Evolutionary conservation across 1,284 basidiomycete species (phyloP).

Genomic region (Mycena sp.): DNA sequence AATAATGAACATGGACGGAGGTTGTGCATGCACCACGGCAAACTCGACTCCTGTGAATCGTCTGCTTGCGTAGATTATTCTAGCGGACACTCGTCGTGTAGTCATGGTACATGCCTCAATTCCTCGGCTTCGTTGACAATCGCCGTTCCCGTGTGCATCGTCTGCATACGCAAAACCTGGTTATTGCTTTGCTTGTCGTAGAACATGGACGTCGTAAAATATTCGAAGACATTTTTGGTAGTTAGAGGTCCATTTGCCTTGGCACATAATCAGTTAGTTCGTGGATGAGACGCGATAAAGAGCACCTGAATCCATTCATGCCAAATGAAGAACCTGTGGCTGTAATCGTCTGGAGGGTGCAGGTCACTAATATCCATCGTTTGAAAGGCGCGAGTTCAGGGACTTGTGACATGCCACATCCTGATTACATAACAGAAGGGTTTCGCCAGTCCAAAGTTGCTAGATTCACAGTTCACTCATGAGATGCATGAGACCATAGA

Average conservation of each 20-base stretch:
- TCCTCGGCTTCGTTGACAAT: constrained; percentile 81
- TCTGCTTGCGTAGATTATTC: constrained; percentile 50
- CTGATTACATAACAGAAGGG: no score
- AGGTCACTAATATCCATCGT: constrained; percentile 76
- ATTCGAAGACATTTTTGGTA: constrained; percentile 82
- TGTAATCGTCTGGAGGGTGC: constrained; percentile 82
- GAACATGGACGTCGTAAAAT: constrained; percentile 88
- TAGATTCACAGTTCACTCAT: no score
- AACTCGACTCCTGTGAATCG: constrained; percentile 88
- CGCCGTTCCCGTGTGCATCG: constrained; percentile 78
- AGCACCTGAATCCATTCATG: constrained; percentile 84
- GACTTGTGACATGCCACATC: not conserved
- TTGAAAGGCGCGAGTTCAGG: not conserved
- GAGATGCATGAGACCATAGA: no score
- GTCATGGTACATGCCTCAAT: constrained; percentile 64
- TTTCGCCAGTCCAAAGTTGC: no score
- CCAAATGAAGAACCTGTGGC: constrained; percentile 85
- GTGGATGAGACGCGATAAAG: no score
- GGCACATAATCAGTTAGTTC: constrained; percentile 4
- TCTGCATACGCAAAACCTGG: constrained; percentile 89
- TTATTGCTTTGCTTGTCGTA: constrained; percentile 93
- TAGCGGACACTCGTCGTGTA: not conserved
- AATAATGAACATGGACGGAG: constrained; percentile 84
- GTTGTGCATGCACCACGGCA: constrained; percentile 78
- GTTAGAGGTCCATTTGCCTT: constrained; percentile 82